These are phyloP conservation scores for Penicillium sp. DNA, from an alignment of 2,329 filamentous ascomycete genomes.

Conservation along the genomic window DNA sequence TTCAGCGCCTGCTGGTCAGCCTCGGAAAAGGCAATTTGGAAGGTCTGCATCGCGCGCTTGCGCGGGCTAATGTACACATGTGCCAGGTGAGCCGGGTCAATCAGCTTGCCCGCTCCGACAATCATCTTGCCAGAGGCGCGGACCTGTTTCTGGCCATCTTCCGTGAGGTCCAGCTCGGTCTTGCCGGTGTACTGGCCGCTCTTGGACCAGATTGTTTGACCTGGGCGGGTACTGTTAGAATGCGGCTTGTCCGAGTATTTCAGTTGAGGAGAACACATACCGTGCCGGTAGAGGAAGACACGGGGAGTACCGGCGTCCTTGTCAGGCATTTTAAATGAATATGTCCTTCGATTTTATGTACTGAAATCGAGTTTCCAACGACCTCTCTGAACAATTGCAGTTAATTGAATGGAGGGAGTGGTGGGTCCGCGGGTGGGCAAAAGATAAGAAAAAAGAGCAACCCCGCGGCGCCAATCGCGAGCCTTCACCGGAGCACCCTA, in stretches of 20 bases:
- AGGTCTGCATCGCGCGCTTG: slow-evolving; percentile 51
- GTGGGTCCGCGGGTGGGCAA: not conserved
- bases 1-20: slow-evolving; percentile 25
- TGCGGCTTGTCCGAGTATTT: not conserved
- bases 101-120: slow-evolving; percentile 53
- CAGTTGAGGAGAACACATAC: slow-evolving; percentile 23
- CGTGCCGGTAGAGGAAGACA: slow-evolving; percentile 43
- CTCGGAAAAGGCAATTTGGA: slow-evolving; percentile 47
- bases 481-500: slow-evolving; percentile 1
- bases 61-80: slow-evolving; percentile 55
- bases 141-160: slow-evolving; percentile 49
- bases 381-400: not conserved
- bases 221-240: slow-evolving; percentile 8
- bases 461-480: slow-evolving; percentile 2
- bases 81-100: slow-evolving; percentile 53
- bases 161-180: slow-evolving; percentile 48
- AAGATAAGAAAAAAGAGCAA: not conserved
- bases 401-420: not conserved
- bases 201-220: slow-evolving; percentile 52
- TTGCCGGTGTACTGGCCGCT: slow-evolving; percentile 50
- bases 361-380: not conserved
- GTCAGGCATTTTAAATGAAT: slow-evolving; percentile 34
- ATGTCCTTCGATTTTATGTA: not conserved
- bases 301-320: slow-evolving; percentile 41
- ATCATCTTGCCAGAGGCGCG: slow-evolving; percentile 46